These are phyloP conservation scores for Candida nitratophila DNA, from an alignment of 805 yeast genomes.

Conservation along the genomic window DNA sequence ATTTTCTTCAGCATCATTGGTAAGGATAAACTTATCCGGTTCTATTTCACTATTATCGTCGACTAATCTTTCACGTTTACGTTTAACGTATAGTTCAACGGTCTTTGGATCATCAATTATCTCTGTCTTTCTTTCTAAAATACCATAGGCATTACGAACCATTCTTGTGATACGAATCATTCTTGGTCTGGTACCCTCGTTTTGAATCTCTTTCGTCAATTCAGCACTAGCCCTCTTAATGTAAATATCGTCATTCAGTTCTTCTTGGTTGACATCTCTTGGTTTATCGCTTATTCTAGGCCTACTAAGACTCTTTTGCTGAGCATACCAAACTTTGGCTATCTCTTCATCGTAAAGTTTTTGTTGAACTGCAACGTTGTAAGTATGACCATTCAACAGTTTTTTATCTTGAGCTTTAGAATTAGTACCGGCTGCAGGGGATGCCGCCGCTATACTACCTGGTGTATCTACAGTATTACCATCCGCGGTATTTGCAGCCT, in stretches of 20 bases:
- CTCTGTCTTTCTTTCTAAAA: slow-evolving; percentile 74
- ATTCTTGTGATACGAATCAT: slow-evolving; percentile 64
- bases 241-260: slow-evolving; percentile 25
- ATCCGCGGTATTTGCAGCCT: slow-evolving; percentile 11
- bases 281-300: slow-evolving; percentile 17
- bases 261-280: slow-evolving; percentile 8
- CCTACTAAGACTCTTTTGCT: slow-evolving; percentile 51
- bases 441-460: slow-evolving; percentile 9
- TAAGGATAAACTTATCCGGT: slow-evolving; percentile 66
- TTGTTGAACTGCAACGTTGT: slow-evolving; percentile 80
- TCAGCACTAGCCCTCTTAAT: slow-evolving; percentile 28
- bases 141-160: slow-evolving; percentile 78
- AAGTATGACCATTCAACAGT: slow-evolving; percentile 57
- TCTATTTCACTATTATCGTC: slow-evolving; percentile 45
- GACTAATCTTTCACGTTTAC: slow-evolving; percentile 30
- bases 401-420: slow-evolving; percentile 25
- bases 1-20: slow-evolving; percentile 80
- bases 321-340: slow-evolving; percentile 82
- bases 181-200: slow-evolving; percentile 21
- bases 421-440: slow-evolving; percentile 15
- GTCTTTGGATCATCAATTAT: slow-evolving; percentile 79
- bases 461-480: slow-evolving; percentile 14
- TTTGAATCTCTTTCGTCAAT: slow-evolving; percentile 20
- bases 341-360: slow-evolving; percentile 89
- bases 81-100: slow-evolving; percentile 74